phyloP scores from a whole-genome alignment of 2,329 filamentous ascomycete species.

The Plectosphaerella plurivora region DNA sequence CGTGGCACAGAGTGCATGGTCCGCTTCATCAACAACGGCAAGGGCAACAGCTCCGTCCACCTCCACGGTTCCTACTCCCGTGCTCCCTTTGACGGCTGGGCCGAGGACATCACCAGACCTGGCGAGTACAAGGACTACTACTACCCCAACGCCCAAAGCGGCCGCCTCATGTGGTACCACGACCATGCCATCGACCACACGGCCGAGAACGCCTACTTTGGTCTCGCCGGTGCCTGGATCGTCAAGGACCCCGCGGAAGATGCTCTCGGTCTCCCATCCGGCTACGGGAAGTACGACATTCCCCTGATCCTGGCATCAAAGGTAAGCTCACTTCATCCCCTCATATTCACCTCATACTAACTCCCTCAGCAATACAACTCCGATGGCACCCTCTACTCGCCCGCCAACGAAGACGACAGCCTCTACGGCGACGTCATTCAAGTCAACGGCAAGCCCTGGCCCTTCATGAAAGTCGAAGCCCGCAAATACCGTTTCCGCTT shows the following conservation, averaged over 20 bases:
- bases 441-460: slow-evolving; percentile 52
- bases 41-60: slow-evolving; percentile 35
- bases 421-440: slow-evolving; percentile 49
- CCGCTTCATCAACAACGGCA: slow-evolving; percentile 40
- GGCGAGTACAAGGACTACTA: slow-evolving; percentile 52
- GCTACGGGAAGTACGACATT: slow-evolving; percentile 37
- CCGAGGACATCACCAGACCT: slow-evolving; percentile 37
- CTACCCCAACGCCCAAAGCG: slow-evolving; percentile 46
- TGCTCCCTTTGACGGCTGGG: slow-evolving; percentile 43
- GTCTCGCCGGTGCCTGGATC: slow-evolving; percentile 47
- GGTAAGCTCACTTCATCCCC: background rate
- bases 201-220: slow-evolving; percentile 45
- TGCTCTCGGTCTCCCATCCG: slow-evolving; percentile 34
- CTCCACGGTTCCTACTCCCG: slow-evolving; percentile 44
- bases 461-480: slow-evolving; percentile 45
- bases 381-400: slow-evolving; percentile 37
- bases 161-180: slow-evolving; percentile 49
- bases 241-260: slow-evolving; percentile 40
- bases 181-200: slow-evolving; percentile 32
- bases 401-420: slow-evolving; percentile 30
- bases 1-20: slow-evolving; percentile 43
- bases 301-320: slow-evolving; percentile 37
- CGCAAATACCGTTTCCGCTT: slow-evolving; percentile 50
- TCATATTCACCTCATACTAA: too few species aligned
- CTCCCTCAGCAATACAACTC: slow-evolving; percentile 32